These are phyloP conservation scores for Claviceps arundinis DNA, from an alignment of 2,329 filamentous ascomycete genomes.

Conservation along the genomic window DNA sequence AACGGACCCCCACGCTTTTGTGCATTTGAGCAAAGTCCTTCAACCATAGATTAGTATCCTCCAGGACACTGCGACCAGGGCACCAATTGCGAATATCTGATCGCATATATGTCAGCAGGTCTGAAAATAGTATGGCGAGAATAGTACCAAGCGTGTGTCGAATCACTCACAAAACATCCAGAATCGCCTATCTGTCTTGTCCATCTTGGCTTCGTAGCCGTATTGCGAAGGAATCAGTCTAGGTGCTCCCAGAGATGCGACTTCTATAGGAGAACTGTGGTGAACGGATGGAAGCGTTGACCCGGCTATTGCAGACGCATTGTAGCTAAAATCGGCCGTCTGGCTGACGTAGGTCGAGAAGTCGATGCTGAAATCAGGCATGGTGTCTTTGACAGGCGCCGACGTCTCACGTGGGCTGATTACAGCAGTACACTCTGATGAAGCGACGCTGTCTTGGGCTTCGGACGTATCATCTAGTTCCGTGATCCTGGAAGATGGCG, in stretches of 20 bases:
- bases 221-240: slow-evolving; percentile 16
- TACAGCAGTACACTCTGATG: background rate
- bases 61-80: slow-evolving; percentile 24
- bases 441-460: background rate
- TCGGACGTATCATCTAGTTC: slow-evolving; percentile 1
- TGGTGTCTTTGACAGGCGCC: background rate
- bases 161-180: slow-evolving; percentile 21
- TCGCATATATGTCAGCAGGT: background rate
- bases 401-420: background rate
- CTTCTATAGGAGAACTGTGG: background rate
- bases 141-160: too few species aligned
- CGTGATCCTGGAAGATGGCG: background rate
- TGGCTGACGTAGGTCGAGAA: background rate
- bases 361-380: background rate
- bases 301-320: background rate
- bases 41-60: slow-evolving; percentile 26
- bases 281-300: background rate
- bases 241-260: slow-evolving; percentile 4
- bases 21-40: slow-evolving; percentile 27
- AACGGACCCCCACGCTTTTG: slow-evolving; percentile 19
- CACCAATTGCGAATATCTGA: slow-evolving; percentile 27
- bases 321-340: background rate
- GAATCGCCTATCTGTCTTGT: slow-evolving; percentile 19
- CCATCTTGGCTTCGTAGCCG: slow-evolving; percentile 20
- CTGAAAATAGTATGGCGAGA: background rate